Evolutionary conservation across 1,139 yeast species (phyloP).

Genomic region (Candida frijolesensis): DNA sequence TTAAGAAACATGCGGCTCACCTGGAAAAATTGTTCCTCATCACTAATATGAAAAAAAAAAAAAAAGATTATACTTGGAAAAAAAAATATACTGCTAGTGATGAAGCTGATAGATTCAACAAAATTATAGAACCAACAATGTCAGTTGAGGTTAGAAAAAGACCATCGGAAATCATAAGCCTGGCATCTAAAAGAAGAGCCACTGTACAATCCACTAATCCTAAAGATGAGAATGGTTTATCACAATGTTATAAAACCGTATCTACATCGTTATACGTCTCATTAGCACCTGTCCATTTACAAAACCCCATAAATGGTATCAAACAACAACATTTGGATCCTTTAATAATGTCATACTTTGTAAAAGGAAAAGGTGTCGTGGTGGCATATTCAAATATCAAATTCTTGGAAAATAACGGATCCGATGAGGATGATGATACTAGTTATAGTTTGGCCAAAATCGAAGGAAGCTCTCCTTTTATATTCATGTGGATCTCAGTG

Average conservation of each 20-base stretch:
- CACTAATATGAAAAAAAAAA: not conserved
- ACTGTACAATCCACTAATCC: slow-evolving; percentile 33
- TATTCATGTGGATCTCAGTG: slow-evolving; percentile 85
- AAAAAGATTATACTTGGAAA: not conserved
- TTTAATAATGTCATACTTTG: slow-evolving; percentile 78
- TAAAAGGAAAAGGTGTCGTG: slow-evolving; percentile 78
- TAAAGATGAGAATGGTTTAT: slow-evolving; percentile 40
- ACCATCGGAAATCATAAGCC: slow-evolving; percentile 6
- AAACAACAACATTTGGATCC: slow-evolving; percentile 89
- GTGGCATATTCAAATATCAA: slow-evolving; percentile 72
- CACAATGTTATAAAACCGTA: slow-evolving; percentile 68
- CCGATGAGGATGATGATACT: slow-evolving; percentile 26
- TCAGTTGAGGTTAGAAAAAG: slow-evolving; percentile 18
- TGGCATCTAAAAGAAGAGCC: slow-evolving; percentile 21
- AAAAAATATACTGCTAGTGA: not conserved
- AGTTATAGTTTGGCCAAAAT: slow-evolving; percentile 56
- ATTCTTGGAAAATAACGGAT: slow-evolving; percentile 29
- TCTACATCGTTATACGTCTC: slow-evolving; percentile 75
- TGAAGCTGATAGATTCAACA: not conserved
- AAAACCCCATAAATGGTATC: slow-evolving; percentile 74
- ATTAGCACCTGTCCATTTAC: slow-evolving; percentile 76
- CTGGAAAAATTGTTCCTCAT: slow-evolving; percentile 3
- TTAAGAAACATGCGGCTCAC: not conserved
- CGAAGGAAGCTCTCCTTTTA: slow-evolving; percentile 82
- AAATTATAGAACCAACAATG: slow-evolving; percentile 10